Conservation (phyloP, 768 basidiomycete genomes). For the Suillus placidus region DNA sequence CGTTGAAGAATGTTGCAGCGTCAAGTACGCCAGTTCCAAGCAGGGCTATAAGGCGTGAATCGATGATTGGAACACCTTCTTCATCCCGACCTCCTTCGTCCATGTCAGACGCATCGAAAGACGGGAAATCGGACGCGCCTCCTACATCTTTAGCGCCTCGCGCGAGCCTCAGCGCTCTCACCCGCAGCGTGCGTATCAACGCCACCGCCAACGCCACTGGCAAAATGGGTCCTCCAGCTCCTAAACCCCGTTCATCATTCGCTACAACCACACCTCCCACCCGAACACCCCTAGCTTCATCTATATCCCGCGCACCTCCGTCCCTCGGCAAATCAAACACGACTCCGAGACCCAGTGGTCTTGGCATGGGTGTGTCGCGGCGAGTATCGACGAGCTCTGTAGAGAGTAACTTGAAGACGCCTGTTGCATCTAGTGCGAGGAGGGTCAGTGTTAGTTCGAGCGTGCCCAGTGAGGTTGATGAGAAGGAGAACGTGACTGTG, state of each 20-base stretch:
- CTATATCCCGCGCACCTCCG: slow-evolving; percentile 34
- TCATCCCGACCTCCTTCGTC: slow-evolving; percentile 57
- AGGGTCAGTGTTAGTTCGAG: slow-evolving; percentile 39
- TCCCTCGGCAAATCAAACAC: slow-evolving; percentile 28
- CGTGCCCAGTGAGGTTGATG: slow-evolving; percentile 48
- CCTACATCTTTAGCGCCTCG: slow-evolving; percentile 25
- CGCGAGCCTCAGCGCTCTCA: slow-evolving; percentile 41
- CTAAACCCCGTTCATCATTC: slow-evolving; percentile 36
- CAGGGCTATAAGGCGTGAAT: slow-evolving; percentile 48
- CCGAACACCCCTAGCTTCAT: not conserved
- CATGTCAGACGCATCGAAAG: slow-evolving; percentile 53
- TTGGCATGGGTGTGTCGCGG: slow-evolving; percentile 18
- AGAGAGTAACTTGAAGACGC: slow-evolving; percentile 38
- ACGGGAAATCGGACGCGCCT: slow-evolving; percentile 39
- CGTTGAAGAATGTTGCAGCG: not conserved
- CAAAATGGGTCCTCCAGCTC: slow-evolving; percentile 54
- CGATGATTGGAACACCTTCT: slow-evolving; percentile 57
- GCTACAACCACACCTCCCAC: slow-evolving; percentile 41
- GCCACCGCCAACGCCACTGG: slow-evolving; percentile 23
- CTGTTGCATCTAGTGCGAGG: slow-evolving; percentile 29
- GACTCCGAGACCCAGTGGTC: slow-evolving; percentile 14
- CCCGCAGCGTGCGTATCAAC: slow-evolving; percentile 55
- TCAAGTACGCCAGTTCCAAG: not conserved
- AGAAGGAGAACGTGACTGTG: slow-evolving; percentile 58
- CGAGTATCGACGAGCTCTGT: slow-evolving; percentile 35